Percentiles rank a stretch among this genome's conserved stretches.
These are phyloP conservation scores for Penicillium antarcticum DNA, from an alignment of 495 filamentous ascomycete genomes.

Conservation along the genomic window DNA sequence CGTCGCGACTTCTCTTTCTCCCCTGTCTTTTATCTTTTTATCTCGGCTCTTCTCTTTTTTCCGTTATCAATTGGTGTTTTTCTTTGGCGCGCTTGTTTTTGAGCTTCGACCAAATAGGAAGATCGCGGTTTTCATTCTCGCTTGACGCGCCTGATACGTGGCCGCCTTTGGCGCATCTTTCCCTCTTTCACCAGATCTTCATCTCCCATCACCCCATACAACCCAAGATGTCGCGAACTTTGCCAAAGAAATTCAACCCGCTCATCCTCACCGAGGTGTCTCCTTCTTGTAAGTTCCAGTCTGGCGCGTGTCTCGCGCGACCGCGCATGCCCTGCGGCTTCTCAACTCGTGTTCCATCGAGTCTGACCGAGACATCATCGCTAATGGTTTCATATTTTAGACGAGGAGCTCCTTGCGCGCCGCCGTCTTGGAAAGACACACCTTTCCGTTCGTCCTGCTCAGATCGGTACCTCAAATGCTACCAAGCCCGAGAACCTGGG, in stretches of 20 bases:
- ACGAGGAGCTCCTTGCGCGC: conserved; percentile 76
- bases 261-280: conserved; percentile 71
- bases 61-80: conserved; percentile 1
- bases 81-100: not conserved
- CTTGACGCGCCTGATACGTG: conserved; percentile 51
- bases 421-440: conserved; percentile 91
- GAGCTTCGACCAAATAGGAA: too few relatives aligned
- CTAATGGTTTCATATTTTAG: conserved; percentile 46
- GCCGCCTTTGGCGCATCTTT: conserved; percentile 35
- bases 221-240: conserved; percentile 57
- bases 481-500: conserved; percentile 69
- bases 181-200: conserved; percentile 5
- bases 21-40: conserved; percentile 22
- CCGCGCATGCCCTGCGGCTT: conserved; percentile 7
- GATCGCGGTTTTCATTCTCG: not conserved
- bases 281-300: conserved; percentile 51
- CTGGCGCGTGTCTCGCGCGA: conserved; percentile 20
- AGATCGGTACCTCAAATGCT: conserved; percentile 62
- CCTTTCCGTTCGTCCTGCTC: conserved; percentile 71
- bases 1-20: conserved; percentile 22
- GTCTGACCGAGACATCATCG: conserved; percentile 1
- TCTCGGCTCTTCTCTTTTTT: conserved; percentile 10
- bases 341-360: conserved; percentile 5
- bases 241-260: conserved; percentile 73
- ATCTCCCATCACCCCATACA: conserved; percentile 1